These are phyloP conservation scores for Tillandsia fasciculata DNA, from an alignment of 176 grass and related monocot genomes.

Conservation along the genomic window DNA sequence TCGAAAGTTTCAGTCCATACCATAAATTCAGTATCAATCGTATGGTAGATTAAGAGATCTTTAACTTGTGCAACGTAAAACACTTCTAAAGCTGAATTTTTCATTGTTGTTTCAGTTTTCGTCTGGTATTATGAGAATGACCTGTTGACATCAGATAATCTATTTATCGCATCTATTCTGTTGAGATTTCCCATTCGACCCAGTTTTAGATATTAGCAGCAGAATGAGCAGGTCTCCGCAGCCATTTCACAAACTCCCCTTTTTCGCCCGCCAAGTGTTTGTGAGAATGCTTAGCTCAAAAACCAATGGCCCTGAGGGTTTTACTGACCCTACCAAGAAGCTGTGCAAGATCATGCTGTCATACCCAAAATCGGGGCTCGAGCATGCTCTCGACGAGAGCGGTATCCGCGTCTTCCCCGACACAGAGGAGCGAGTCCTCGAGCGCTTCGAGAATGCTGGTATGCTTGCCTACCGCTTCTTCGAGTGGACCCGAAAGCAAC, in stretches of 20 bases:
- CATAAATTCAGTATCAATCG: too few relatives aligned
- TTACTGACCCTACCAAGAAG: slow-evolving; percentile 23
- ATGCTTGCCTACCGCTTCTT: slow-evolving; percentile 91
- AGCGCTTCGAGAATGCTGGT: slow-evolving; percentile 71
- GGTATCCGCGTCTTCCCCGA: slow-evolving; percentile 44
- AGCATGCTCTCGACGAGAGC: slow-evolving; percentile 62
- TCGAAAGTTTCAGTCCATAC: too few relatives aligned
- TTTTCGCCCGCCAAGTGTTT: slow-evolving; percentile 42
- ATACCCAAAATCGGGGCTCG: slow-evolving; percentile 36
- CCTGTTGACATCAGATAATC: too few relatives aligned
- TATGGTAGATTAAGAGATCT: too few relatives aligned
- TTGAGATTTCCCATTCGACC: too few relatives aligned
- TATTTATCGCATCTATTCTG: too few relatives aligned
- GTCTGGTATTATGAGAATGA: too few relatives aligned
- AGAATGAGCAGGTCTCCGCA: neutral
- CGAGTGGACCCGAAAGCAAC: slow-evolving; percentile 61
- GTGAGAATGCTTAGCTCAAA: slow-evolving; percentile 56
- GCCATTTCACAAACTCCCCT: neutral
- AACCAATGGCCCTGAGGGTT: neutral
- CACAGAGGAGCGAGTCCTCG: slow-evolving; percentile 46
- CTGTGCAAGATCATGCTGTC: slow-evolving; percentile 64
- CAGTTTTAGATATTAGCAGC: neutral
- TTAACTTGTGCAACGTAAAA: too few relatives aligned
- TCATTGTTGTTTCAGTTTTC: too few relatives aligned
- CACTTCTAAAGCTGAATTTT: too few relatives aligned